Evolutionary conservation across 2,329 filamentous ascomycete genomes (phyloP).

Genomic region (Fusarium siculi): DNA sequence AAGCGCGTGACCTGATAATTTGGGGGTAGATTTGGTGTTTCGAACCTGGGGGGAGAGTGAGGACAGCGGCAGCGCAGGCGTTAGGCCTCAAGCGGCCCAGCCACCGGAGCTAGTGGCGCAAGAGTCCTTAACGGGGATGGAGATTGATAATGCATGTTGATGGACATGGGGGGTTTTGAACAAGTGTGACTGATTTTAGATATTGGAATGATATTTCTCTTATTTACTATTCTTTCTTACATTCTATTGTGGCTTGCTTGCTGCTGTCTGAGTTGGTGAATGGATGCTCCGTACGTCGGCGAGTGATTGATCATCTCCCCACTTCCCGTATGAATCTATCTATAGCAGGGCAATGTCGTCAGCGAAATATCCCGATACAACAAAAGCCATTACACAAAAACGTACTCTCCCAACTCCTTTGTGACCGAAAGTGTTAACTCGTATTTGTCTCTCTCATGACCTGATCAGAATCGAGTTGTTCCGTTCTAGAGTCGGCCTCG

Average conservation of each 20-base stretch:
- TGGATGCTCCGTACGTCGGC: neutral
- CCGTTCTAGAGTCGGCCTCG: neutral
- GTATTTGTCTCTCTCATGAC: neutral
- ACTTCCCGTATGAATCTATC: neutral
- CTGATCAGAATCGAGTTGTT: neutral
- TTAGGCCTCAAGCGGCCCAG: constrained; percentile 20
- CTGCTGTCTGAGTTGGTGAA: neutral
- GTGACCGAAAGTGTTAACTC: neutral
- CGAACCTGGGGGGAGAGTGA: neutral
- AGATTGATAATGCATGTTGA: constrained; percentile 14
- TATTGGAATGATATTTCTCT: too few species aligned
- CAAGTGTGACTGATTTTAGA: too few species aligned
- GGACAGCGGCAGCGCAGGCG: neutral
- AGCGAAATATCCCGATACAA: neutral
- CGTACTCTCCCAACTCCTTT: neutral
- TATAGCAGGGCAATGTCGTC: neutral
- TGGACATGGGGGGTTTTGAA: neutral
- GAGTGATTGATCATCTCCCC: neutral
- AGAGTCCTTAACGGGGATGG: neutral
- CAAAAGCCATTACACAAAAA: neutral
- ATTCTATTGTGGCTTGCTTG: neutral
- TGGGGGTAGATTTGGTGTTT: constrained; percentile 11
- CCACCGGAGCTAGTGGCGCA: constrained; percentile 18
- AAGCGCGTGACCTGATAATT: neutral
- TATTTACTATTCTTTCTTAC: too few species aligned